phyloP scores from a whole-genome alignment of 352 stramenopile species.

The Blastocystis sp. region DNA sequence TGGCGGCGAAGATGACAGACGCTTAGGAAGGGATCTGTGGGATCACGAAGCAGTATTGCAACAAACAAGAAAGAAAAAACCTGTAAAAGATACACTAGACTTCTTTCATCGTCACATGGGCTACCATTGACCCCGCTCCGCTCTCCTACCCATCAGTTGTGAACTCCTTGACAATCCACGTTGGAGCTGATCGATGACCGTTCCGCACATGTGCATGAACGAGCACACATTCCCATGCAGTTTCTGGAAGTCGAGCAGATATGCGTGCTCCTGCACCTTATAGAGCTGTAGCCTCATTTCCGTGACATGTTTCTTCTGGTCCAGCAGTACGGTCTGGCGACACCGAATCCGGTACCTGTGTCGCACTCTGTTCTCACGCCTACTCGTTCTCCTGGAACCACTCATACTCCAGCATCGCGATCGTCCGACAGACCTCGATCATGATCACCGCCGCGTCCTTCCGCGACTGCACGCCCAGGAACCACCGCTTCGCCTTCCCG shows the following conservation, averaged over 20 bases:
- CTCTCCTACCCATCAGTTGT: constrained; percentile 1
- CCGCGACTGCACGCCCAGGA: constrained; percentile 96
- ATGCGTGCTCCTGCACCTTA: constrained; percentile 90
- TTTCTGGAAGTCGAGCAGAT: constrained; percentile 93
- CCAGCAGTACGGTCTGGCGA: background rate
- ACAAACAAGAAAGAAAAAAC: constrained; percentile 12
- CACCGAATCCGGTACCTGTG: constrained; percentile 22
- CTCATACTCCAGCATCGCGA: constrained; percentile 87
- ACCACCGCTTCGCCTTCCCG: constrained; percentile 79
- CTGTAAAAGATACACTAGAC: constrained; percentile 6
- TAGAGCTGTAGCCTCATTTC: constrained; percentile 60
- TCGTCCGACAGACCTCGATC: constrained; percentile 96
- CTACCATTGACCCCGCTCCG: background rate
- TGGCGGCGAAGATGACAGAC: background rate
- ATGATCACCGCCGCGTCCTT: constrained; percentile 98
- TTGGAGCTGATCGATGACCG: constrained; percentile 91
- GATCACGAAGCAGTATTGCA: no score
- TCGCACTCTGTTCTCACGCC: background rate
- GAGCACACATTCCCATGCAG: constrained; percentile 88
- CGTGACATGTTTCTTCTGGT: constrained; percentile 39
- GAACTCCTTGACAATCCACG: constrained; percentile 40
- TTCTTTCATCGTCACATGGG: constrained; percentile 37
- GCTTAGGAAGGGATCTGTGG: no score
- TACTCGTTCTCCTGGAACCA: constrained; percentile 73
- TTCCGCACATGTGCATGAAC: constrained; percentile 96